These are phyloP conservation scores for Mycena alexandri DNA, from an alignment of 768 basidiomycete genomes.

Conservation along the genomic window DNA sequence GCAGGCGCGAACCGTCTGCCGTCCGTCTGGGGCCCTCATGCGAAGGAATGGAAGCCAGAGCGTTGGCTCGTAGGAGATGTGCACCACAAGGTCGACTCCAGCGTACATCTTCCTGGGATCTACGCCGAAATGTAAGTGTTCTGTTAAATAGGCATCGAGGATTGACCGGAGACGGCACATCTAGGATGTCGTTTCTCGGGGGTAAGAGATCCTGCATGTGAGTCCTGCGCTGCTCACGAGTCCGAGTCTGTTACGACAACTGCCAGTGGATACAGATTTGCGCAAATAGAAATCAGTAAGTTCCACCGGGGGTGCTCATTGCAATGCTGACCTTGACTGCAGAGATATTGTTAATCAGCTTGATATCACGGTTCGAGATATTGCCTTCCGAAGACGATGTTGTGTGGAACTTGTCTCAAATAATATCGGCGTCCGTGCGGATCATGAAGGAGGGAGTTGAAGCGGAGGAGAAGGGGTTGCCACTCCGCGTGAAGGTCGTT, in stretches of 20 bases:
- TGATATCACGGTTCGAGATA: conserved; percentile 54
- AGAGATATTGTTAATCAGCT: conserved; percentile 57
- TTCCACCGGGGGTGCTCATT: not conserved
- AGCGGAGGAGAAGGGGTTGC: conserved; percentile 51
- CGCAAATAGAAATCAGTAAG: conserved; percentile 70
- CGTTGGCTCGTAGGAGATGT: conserved; percentile 55
- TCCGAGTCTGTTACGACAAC: not conserved
- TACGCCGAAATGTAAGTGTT: conserved; percentile 62
- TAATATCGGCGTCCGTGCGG: conserved; percentile 58
- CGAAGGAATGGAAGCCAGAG: conserved; percentile 66
- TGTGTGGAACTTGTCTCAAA: conserved; percentile 63
- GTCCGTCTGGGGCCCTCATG: conserved; percentile 63
- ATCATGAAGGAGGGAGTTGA: conserved; percentile 31
- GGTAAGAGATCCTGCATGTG: conserved; percentile 68
- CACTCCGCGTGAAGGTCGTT: conserved; percentile 37
- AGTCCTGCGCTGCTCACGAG: conserved; percentile 32
- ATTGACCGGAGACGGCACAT: conserved; percentile 2
- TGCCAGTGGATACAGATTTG: conserved; percentile 64
- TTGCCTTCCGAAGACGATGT: conserved; percentile 51
- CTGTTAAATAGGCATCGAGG: not conserved
- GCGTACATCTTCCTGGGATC: conserved; percentile 59
- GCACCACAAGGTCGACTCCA: conserved; percentile 28
- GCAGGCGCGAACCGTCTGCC: conserved; percentile 61
- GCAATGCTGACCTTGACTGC: not conserved
- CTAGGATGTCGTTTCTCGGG: conserved; percentile 69